A percentile compares a stretch with the other conserved stretches of the same genome.
These are phyloP conservation scores for Penicillium oxalicum DNA, from an alignment of 2,329 filamentous ascomycete genomes.

Conservation along the genomic window DNA sequence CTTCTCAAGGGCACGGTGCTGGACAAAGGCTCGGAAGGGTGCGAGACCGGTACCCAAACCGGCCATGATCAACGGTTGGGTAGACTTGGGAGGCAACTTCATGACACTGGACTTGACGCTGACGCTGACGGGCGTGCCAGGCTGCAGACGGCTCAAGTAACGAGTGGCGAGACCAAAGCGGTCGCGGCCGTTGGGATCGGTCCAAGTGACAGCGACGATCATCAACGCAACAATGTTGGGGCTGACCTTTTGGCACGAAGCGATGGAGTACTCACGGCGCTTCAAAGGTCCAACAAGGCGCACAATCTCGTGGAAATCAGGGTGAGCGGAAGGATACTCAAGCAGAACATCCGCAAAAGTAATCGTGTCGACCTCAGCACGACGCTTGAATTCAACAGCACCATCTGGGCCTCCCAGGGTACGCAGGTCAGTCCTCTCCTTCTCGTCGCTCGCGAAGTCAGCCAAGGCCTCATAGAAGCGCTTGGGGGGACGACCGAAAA, in stretches of 20 bases:
- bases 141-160: slow-evolving; percentile 70
- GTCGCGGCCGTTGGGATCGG: slow-evolving; percentile 77
- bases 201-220: slow-evolving; percentile 96
- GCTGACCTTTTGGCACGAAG: slow-evolving; percentile 90
- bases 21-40: slow-evolving; percentile 97
- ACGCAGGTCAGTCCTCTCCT: slow-evolving; percentile 73
- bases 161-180: slow-evolving; percentile 90
- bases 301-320: slow-evolving; percentile 79
- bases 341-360: slow-evolving; percentile 87
- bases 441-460: slow-evolving; percentile 75
- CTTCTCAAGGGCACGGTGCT: slow-evolving; percentile 97
- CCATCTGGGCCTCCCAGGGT: slow-evolving; percentile 72
- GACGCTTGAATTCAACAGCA: slow-evolving; percentile 83
- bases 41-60: slow-evolving; percentile 96
- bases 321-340: slow-evolving; percentile 85
- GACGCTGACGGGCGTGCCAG: slow-evolving; percentile 76
- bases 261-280: slow-evolving; percentile 97
- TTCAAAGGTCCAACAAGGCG: slow-evolving; percentile 88
- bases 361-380: slow-evolving; percentile 81
- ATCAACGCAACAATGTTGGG: slow-evolving; percentile 86
- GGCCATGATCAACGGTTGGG: slow-evolving; percentile 95
- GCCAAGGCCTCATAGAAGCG: slow-evolving; percentile 92
- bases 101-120: slow-evolving; percentile 98
- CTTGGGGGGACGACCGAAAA: slow-evolving; percentile 95
- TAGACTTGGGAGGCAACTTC: slow-evolving; percentile 87